Evolutionary conservation across 768 basidiomycete species (phyloP).

Genomic region (Phlebiopsis flavidoalba): DNA sequence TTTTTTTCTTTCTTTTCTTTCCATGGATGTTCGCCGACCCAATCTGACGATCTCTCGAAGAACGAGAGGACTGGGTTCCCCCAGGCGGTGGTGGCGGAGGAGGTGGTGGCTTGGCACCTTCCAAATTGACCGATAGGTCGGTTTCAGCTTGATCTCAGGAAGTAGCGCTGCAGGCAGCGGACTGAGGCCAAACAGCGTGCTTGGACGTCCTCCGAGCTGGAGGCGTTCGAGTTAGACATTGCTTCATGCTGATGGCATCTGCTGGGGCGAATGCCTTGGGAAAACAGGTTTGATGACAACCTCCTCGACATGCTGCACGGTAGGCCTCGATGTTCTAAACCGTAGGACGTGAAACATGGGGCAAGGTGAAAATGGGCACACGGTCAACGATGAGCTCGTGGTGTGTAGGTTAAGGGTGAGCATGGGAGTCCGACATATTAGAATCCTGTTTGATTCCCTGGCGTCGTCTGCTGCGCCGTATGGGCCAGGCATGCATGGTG

Average conservation of each 20-base stretch:
- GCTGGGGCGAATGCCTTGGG: slow-evolving; percentile 51
- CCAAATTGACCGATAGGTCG: slow-evolving; percentile 54
- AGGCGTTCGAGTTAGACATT: slow-evolving; percentile 62
- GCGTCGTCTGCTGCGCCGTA: neutral
- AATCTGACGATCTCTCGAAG: slow-evolving; percentile 43
- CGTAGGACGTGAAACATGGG: too few relatives aligned
- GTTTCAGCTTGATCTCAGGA: slow-evolving; percentile 50
- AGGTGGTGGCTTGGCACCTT: slow-evolving; percentile 61
- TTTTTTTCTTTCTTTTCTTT: too few relatives aligned
- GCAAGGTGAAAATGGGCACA: neutral
- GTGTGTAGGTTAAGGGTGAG: neutral
- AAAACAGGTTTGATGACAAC: slow-evolving; percentile 52
- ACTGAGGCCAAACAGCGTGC: slow-evolving; percentile 70
- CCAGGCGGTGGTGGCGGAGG: slow-evolving; percentile 58
- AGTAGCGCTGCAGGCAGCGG: slow-evolving; percentile 35
- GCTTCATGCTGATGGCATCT: slow-evolving; percentile 60
- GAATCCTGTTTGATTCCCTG: neutral
- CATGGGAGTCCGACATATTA: neutral
- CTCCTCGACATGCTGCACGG: slow-evolving; percentile 58
- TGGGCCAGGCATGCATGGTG: neutral
- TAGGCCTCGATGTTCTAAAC: slow-evolving; percentile 71
- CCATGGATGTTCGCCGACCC: slow-evolving; percentile 58
- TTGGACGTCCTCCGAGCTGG: slow-evolving; percentile 77
- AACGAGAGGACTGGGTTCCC: too few relatives aligned
- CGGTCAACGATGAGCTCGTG: neutral